Percentiles rank a stretch among this genome's conserved stretches.
Evolutionary conservation across 2,329 filamentous ascomycete species (phyloP).

Genomic region (Taxawa tesnikishii): DNA sequence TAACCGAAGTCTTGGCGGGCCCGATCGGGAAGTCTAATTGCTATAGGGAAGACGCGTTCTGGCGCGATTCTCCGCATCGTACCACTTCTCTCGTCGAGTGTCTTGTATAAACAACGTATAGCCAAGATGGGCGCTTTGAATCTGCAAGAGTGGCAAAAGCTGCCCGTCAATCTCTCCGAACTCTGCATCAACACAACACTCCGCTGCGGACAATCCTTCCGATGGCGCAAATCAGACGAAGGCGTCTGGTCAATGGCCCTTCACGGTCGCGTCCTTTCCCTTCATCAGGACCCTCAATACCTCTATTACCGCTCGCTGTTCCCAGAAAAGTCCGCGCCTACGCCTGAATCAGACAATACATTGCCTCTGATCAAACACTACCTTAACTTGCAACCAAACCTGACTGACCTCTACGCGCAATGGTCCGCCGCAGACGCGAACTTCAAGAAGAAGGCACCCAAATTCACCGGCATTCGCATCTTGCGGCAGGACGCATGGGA

Average conservation of each 20-base stretch:
- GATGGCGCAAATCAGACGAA: slow-evolving; percentile 72
- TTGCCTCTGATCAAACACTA: slow-evolving; percentile 68
- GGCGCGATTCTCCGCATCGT: neutral
- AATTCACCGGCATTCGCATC: slow-evolving; percentile 85
- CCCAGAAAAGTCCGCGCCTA: slow-evolving; percentile 23
- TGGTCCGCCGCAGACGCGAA: slow-evolving; percentile 82
- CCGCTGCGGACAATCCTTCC: slow-evolving; percentile 88
- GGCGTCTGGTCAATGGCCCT: slow-evolving; percentile 87
- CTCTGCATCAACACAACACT: slow-evolving; percentile 90
- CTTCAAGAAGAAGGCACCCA: slow-evolving; percentile 74
- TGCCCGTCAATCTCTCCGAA: slow-evolving; percentile 72
- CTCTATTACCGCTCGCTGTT: slow-evolving; percentile 69
- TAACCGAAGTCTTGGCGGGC: too few relatives aligned
- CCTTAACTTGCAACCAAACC: slow-evolving; percentile 71
- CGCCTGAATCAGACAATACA: slow-evolving; percentile 48
- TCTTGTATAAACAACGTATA: slow-evolving; percentile 3
- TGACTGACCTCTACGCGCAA: slow-evolving; percentile 64
- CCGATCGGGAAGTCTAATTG: too few relatives aligned
- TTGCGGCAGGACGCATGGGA: slow-evolving; percentile 95
- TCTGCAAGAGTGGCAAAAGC: slow-evolving; percentile 71
- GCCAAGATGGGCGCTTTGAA: slow-evolving; percentile 28
- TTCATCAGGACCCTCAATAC: slow-evolving; percentile 68
- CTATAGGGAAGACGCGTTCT: too few relatives aligned
- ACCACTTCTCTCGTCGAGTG: too few relatives aligned
- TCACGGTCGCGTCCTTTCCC: slow-evolving; percentile 68